Conservation (phyloP, 352 stramenopile species). For the Globisporangium rhizosaccharum region DNA sequence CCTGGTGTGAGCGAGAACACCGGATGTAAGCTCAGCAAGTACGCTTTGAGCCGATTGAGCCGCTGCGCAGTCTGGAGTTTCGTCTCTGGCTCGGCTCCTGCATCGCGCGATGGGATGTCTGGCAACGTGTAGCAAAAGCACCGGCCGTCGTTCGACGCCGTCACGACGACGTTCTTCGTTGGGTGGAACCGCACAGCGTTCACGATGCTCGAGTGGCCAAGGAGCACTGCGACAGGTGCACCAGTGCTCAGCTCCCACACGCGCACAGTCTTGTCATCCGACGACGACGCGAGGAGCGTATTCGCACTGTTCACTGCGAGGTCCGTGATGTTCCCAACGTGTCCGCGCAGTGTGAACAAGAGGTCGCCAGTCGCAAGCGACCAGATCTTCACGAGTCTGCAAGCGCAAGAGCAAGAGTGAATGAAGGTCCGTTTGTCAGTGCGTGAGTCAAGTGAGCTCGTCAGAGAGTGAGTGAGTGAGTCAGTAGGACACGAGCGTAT, state of each 20-base stretch:
- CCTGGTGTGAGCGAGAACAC: conserved; percentile 74
- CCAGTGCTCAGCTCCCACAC: conserved; percentile 86
- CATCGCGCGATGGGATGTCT: conserved; percentile 43
- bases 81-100: conserved; percentile 33
- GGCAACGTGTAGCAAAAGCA: conserved; percentile 90
- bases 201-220: conserved; percentile 82
- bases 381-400: conserved; percentile 96
- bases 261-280: conserved; percentile 85
- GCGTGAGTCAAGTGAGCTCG: background rate
- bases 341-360: conserved; percentile 74
- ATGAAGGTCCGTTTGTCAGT: background rate
- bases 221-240: conserved; percentile 75
- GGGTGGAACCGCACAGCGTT: conserved; percentile 88
- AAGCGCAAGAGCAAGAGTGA: too few species aligned
- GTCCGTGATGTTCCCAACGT: conserved; percentile 88
- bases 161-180: conserved; percentile 85
- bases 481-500: background rate
- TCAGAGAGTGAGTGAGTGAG: too few species aligned
- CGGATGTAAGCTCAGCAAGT: conserved; percentile 75
- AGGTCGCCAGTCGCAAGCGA: conserved; percentile 83
- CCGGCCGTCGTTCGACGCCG: conserved; percentile 88
- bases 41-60: conserved; percentile 61
- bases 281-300: conserved; percentile 78
- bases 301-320: conserved; percentile 83
- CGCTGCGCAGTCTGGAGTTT: conserved; percentile 78